Evolutionary conservation across 352 stramenopile species (phyloP).

Genomic region (Phytophthora fragariae): DNA sequence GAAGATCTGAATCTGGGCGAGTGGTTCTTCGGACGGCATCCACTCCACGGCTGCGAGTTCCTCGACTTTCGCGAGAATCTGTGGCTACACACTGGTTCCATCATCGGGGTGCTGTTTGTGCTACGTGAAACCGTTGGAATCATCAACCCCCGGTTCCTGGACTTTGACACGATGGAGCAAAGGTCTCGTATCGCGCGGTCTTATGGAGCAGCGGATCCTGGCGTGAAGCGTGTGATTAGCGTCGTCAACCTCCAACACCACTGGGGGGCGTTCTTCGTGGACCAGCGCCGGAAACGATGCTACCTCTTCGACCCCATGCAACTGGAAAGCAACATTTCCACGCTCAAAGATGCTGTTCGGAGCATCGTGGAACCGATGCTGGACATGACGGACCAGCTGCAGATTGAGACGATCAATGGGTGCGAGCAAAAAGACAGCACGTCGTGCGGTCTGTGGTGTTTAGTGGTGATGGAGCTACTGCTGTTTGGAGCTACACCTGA

Average conservation of each 20-base stretch:
- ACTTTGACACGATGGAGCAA: conserved; percentile 16
- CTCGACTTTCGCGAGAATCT: conserved; percentile 17
- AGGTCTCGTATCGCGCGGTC: not conserved
- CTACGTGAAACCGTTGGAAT: conserved; percentile 3
- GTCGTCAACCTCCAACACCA: conserved; percentile 14
- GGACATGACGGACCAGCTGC: not conserved
- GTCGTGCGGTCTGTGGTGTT: conserved; percentile 8
- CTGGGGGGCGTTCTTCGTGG: conserved; percentile 6
- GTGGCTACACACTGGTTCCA: conserved; percentile 10
- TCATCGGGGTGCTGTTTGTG: conserved; percentile 13
- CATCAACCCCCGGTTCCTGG: conserved; percentile 6
- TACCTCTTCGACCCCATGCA: not conserved
- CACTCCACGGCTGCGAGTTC: conserved; percentile 11
- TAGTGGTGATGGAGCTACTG: conserved; percentile 11
- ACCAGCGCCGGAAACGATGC: not conserved
- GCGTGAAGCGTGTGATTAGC: conserved; percentile 2
- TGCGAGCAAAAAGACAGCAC: conserved; percentile 2
- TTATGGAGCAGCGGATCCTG: not conserved
- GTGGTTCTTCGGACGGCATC: conserved; percentile 1
- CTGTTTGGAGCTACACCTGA: conserved; percentile 1
- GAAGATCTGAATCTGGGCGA: conserved; percentile 7
- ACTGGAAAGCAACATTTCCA: not conserved
- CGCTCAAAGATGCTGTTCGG: not conserved
- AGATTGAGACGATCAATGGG: not conserved
- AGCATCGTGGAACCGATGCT: not conserved